Conservation (phyloP, 2,329 filamentous ascomycete genomes). For the Calonectria hongkongensis region DNA sequence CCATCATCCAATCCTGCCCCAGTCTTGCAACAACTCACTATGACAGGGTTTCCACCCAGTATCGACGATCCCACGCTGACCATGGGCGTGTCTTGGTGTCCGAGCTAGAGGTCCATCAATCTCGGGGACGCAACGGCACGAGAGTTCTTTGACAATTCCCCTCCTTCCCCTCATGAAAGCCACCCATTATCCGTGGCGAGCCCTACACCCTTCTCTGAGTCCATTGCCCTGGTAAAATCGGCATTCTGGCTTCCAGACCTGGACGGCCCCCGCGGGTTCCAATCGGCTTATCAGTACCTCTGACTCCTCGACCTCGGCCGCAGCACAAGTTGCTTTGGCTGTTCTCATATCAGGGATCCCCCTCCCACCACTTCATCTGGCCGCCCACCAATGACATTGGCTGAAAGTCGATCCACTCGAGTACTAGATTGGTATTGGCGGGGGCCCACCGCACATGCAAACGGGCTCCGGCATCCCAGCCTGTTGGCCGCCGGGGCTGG, state of each 20-base stretch:
- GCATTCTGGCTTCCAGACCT: slow-evolving; percentile 15
- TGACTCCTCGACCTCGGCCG: slow-evolving; percentile 30
- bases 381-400: slow-evolving; percentile 41
- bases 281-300: slow-evolving; percentile 42
- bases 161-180: slow-evolving; percentile 21
- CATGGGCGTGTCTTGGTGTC: slow-evolving; percentile 28
- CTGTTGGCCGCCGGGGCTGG: slow-evolving; percentile 47
- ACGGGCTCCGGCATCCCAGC: slow-evolving; percentile 51
- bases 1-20: background rate
- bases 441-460: slow-evolving; percentile 41
- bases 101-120: background rate
- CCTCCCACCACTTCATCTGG: slow-evolving; percentile 33
- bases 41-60: slow-evolving; percentile 1
- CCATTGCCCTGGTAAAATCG: background rate
- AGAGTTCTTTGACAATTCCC: slow-evolving; percentile 14
- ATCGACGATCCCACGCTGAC: slow-evolving; percentile 33
- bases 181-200: slow-evolving; percentile 13
- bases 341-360: slow-evolving; percentile 30
- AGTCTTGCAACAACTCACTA: slow-evolving; percentile 17
- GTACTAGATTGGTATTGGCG: slow-evolving; percentile 40
- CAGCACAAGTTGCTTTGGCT: slow-evolving; percentile 23
- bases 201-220: background rate
- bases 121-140: slow-evolving; percentile 1
- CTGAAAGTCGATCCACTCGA: slow-evolving; percentile 36
- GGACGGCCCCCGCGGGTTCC: slow-evolving; percentile 39